Evolutionary conservation across 192 early-diverging fungal species (phyloP), one percentile per base, ranked within the genome.

Genomic region (Entomortierella chlamydospora): DNA sequence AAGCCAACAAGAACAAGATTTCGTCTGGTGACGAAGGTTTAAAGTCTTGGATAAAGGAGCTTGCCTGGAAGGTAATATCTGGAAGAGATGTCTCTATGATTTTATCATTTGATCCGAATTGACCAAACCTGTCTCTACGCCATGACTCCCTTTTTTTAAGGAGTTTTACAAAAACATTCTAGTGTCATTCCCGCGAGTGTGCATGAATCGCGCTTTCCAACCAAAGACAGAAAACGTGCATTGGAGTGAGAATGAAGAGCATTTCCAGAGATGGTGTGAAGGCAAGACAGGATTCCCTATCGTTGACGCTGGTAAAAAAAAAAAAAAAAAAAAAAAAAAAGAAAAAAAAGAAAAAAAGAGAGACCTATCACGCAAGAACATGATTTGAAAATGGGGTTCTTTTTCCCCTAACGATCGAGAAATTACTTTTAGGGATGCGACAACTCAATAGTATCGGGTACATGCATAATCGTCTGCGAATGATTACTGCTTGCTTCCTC

Each of bases 131-230:
- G 7, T 20, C 55, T 59, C 52, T 60, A n/a, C n/a, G n/a, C n/a
- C n/a, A n/a, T n/a, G n/a, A n/a, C n/a, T n/a, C n/a, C 33, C 37
- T 49, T 17, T 52, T 17, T 34, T 11, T 47, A 53, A 79, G 76
- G 91, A 92, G 42, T 92, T 92, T 73, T 92, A 92, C 72, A 61
- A 83, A n/a, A 72, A 91, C 59, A 85, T 92, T 13, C 56, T 92
- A 12, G 84, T 90, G 17, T 74, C 73, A 30, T 92, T 87, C 69
- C 90, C 89, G 2, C 79, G 83, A n/a, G 86, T 92, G 0, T 91
- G 80, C 64, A 92, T 80, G 81, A 85, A 84, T 64, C 68, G 63
- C 9, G 82, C 90, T 11, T 91, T 91, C 72, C 90, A 90, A 65
- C 73, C 53, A 20, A 83, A 87, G 59, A 86, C 84, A 6, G 84